Conservation (phyloP, 2,329 filamentous ascomycete genomes). For the Paraphaeosphaeria sporulosa region DNA sequence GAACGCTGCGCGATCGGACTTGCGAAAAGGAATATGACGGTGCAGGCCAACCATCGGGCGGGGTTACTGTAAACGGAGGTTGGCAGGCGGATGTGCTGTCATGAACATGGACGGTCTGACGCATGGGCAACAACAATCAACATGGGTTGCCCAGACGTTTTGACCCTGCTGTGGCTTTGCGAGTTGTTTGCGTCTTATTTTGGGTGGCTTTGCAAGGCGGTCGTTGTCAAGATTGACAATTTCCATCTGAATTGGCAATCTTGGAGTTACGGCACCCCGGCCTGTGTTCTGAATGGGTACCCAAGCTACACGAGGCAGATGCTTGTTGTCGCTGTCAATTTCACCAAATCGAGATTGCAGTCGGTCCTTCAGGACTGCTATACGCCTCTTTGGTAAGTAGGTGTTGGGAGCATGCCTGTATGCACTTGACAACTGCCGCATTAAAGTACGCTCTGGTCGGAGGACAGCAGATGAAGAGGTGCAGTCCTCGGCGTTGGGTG, state of each 20-base stretch:
- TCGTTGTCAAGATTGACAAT: constrained; percentile 19
- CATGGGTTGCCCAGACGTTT: not conserved
- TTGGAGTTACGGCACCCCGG: constrained; percentile 5
- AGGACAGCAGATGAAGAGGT: too few relatives aligned
- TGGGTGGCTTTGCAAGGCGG: constrained; percentile 1
- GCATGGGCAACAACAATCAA: not conserved
- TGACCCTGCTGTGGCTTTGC: constrained; percentile 1
- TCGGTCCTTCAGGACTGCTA: not conserved
- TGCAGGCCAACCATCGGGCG: not conserved
- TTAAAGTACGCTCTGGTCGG: not conserved
- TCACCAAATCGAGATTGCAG: not conserved
- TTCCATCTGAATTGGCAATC: constrained; percentile 16
- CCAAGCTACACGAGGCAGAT: not conserved
- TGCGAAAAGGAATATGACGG: not conserved
- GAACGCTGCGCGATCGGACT: constrained; percentile 4
- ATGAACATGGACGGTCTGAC: constrained; percentile 1
- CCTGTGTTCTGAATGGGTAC: constrained; percentile 4
- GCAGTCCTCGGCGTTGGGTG: not conserved
- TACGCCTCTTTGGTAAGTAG: not conserved
- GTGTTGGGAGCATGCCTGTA: not conserved
- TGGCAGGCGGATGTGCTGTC: not conserved
- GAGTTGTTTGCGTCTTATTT: not conserved
- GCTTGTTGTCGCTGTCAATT: too few relatives aligned
- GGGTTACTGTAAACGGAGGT: not conserved
- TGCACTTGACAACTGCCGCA: not conserved